These are phyloP conservation scores for Hyparrhenia diplandra DNA, from an alignment of 176 grass and related monocot species.

Conservation along the genomic window DNA sequence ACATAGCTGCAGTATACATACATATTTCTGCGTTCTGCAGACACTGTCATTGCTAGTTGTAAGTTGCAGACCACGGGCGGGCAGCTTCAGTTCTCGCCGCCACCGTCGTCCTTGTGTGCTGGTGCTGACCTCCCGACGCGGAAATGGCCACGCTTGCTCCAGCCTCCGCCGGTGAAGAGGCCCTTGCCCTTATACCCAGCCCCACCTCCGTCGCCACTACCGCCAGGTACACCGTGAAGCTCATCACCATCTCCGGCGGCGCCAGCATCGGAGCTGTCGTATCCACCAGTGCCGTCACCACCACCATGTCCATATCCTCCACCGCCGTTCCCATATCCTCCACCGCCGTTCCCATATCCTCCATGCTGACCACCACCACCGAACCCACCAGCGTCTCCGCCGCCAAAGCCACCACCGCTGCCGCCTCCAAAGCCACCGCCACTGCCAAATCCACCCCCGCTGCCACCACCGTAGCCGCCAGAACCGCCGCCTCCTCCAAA, in stretches of 20 bases:
- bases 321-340: neutral
- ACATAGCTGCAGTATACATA: neutral
- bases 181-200: neutral
- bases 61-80: neutral
- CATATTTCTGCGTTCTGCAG: neutral
- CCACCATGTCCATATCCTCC: neutral
- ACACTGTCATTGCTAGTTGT: neutral
- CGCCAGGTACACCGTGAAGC: neutral
- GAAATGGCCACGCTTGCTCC: slow-evolving; percentile 38
- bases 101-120: slow-evolving; percentile 2
- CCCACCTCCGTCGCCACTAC: neutral
- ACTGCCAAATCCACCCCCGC: neutral
- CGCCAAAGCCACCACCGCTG: neutral
- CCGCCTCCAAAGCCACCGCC: no score
- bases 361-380: neutral
- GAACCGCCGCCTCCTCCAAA: neutral
- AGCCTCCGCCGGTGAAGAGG: neutral
- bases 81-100: slow-evolving; percentile 15
- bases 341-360: neutral
- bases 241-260: neutral
- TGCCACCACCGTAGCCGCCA: neutral
- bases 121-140: neutral
- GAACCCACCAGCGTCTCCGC: neutral
- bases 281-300: neutral
- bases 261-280: neutral